Percentiles rank a stretch among this genome's conserved stretches.
These are phyloP conservation scores for Pilasporangium apinafurcum DNA, from an alignment of 352 stramenopile genomes.

Conservation along the genomic window DNA sequence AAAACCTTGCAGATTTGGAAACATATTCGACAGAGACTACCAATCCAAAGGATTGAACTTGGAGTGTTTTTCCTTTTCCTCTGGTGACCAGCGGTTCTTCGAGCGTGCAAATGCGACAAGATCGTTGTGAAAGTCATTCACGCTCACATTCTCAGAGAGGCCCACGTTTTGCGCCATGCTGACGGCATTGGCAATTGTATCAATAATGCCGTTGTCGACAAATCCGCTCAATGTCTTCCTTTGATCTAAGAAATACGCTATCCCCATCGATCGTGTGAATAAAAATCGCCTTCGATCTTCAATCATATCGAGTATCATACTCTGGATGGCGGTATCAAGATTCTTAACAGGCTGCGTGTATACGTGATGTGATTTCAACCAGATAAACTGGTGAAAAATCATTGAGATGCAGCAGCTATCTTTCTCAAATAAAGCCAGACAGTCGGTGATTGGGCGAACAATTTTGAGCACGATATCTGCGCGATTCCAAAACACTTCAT, in stretches of 20 bases:
- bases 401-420: slow-evolving; percentile 10
- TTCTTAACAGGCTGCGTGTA: not conserved
- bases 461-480: not conserved
- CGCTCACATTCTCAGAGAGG: not conserved
- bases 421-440: slow-evolving; percentile 7
- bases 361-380: not conserved
- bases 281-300: not conserved
- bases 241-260: slow-evolving; percentile 1
- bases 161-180: not conserved
- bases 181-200: slow-evolving; percentile 1
- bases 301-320: not conserved
- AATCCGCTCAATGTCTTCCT: not conserved
- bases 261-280: slow-evolving; percentile 1
- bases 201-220: not conserved
- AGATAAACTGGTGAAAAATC: slow-evolving; percentile 5
- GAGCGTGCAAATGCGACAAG: not conserved
- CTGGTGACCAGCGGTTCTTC: not conserved
- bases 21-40: not conserved
- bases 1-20: not conserved
- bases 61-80: not conserved
- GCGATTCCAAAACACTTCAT: slow-evolving; percentile 4
- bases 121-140: not conserved
- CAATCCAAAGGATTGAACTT: slow-evolving; percentile 6
- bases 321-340: not conserved
- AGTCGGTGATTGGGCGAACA: slow-evolving; percentile 2